Evolutionary conservation across 345 rosid species (phyloP).

Genomic region (Lumnitzera littorea): DNA sequence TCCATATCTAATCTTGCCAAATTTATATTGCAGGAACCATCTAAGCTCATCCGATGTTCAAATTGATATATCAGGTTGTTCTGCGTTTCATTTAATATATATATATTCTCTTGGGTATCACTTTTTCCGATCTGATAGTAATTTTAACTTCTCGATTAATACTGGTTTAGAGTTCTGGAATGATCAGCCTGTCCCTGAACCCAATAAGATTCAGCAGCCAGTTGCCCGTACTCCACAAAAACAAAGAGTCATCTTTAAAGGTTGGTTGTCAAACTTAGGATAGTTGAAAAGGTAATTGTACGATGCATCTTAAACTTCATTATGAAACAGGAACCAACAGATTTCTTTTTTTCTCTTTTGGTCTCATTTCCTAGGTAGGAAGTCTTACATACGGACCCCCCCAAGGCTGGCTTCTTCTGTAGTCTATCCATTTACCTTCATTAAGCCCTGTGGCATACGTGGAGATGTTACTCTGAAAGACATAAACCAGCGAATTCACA

Average conservation of each 20-base stretch:
- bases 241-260: conserved; percentile 66
- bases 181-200: conserved; percentile 30
- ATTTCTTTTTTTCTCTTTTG: too few relatives aligned
- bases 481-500: conserved; percentile 76
- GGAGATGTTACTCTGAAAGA: conserved; percentile 94
- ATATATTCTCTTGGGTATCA: background rate
- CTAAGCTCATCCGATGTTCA: conserved; percentile 44
- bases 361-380: conserved; percentile 40
- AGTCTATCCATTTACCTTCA: conserved; percentile 83
- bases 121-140: background rate
- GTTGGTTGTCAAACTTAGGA: conserved; percentile 17
- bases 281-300: too few relatives aligned
- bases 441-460: conserved; percentile 85
- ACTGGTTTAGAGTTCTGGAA: conserved; percentile 41
- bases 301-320: too few relatives aligned
- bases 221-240: conserved; percentile 50
- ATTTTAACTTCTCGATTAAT: conserved; percentile 5
- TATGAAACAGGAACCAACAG: background rate
- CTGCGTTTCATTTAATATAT: background rate
- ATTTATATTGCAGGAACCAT: conserved; percentile 36
- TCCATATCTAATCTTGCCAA: conserved; percentile 15
- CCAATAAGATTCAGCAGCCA: conserved; percentile 38
- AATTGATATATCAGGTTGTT: conserved; percentile 51
- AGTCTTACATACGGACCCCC: conserved; percentile 53
- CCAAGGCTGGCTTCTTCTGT: conserved; percentile 70